Evolutionary conservation across 208 protist genomes (phyloP).

Genomic region (Crithidia brevicula): DNA sequence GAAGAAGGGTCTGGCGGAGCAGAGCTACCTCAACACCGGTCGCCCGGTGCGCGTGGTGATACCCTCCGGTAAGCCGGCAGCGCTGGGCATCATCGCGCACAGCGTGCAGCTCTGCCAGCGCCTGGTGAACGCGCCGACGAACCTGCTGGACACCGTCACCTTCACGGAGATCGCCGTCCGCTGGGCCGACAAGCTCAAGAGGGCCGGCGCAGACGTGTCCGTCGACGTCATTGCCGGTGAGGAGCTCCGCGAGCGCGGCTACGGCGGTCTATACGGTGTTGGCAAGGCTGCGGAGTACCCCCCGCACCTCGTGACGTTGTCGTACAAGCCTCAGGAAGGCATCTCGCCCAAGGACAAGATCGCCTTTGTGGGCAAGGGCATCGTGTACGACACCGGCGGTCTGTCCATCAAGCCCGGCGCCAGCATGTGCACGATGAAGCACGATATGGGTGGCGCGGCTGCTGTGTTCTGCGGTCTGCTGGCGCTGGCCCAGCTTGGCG

Average conservation of each 20-base stretch:
- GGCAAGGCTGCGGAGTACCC: conserved; percentile 89
- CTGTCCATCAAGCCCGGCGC: conserved; percentile 79
- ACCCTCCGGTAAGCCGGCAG: conserved; percentile 25
- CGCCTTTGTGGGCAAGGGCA: conserved; percentile 91
- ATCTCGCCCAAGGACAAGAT: conserved; percentile 64
- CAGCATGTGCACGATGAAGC: conserved; percentile 92
- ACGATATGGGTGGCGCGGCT: conserved; percentile 92
- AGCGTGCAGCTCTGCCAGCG: conserved; percentile 81
- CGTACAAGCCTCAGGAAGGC: conserved; percentile 62
- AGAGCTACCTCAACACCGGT: conserved; percentile 45
- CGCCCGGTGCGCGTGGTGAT: conserved; percentile 52
- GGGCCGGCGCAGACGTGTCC: conserved; percentile 33
- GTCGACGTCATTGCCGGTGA: conserved; percentile 72
- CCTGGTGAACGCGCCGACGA: conserved; percentile 85
- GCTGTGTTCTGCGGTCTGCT: conserved; percentile 86
- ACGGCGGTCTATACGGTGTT: conserved; percentile 81
- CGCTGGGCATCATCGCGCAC: conserved; percentile 34
- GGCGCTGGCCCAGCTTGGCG: conserved; percentile 47
- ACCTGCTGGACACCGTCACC: conserved; percentile 83
- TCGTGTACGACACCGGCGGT: conserved; percentile 94
- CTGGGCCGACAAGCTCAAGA: conserved; percentile 44
- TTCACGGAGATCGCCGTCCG: conserved; percentile 77
- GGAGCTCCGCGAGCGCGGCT: conserved; percentile 81
- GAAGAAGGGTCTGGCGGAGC: conserved; percentile 52
- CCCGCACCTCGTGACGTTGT: conserved; percentile 79